phyloP scores from a whole-genome alignment of 2,329 filamentous ascomycete genomes.

The Coniosporium tulheliwenetii region DNA sequence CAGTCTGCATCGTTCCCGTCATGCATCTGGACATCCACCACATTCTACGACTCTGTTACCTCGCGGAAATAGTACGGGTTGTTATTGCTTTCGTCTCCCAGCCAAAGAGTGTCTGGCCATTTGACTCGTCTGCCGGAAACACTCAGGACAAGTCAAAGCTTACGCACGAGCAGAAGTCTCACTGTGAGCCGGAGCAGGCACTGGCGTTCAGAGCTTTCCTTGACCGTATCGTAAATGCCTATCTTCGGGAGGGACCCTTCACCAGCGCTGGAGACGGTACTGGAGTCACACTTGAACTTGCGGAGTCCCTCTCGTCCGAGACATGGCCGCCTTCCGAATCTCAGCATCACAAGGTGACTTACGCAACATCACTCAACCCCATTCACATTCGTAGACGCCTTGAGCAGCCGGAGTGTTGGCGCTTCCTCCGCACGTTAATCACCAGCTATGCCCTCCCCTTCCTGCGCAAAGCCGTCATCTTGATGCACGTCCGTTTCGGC shows the following conservation, averaged over 20 bases:
- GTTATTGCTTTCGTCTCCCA: conserved; percentile 36
- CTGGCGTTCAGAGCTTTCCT: conserved; percentile 16
- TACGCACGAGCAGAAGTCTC: conserved; percentile 10
- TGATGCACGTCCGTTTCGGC: conserved; percentile 77
- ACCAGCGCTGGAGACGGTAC: neutral
- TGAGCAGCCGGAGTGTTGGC: conserved; percentile 10
- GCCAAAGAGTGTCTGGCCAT: neutral
- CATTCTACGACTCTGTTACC: conserved; percentile 70
- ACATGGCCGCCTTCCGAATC: too few relatives aligned
- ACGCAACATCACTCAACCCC: neutral
- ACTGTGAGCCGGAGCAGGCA: conserved; percentile 3
- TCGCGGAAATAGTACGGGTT: conserved; percentile 80
- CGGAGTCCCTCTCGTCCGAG: too few relatives aligned
- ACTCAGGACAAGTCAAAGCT: conserved; percentile 8
- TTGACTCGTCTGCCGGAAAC: neutral
- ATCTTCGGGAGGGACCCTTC: neutral
- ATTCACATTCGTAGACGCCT: neutral
- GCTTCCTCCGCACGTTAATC: conserved; percentile 29
- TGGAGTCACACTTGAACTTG: too few relatives aligned
- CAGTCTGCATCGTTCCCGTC: conserved; percentile 52
- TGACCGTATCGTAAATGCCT: conserved; percentile 13
- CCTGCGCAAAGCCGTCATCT: conserved; percentile 67
- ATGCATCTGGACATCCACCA: conserved; percentile 62
- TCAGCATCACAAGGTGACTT: too few relatives aligned
- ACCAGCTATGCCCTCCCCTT: conserved; percentile 81